Evolutionary conservation across 208 protist genomes (phyloP).

Genomic region (Trichomonas tenax): DNA sequence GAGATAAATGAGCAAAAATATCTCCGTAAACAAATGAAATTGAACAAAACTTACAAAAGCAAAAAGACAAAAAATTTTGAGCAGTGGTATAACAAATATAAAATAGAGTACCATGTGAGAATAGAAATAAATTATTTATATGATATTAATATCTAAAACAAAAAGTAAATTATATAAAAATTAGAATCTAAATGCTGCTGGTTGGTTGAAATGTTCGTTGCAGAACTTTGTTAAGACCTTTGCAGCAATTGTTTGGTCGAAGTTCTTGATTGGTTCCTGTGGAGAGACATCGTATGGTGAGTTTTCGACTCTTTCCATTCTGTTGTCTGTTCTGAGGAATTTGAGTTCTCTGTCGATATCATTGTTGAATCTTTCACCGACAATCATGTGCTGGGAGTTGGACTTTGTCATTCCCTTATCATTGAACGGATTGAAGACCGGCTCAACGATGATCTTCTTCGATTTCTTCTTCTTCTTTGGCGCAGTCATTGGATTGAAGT

Average conservation of each 20-base stretch:
- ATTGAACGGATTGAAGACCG: neutral
- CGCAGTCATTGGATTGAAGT: neutral
- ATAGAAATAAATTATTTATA: neutral
- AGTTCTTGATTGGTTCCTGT: neutral
- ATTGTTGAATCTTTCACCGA: neutral
- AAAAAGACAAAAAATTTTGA: too few species aligned
- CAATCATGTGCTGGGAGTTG: neutral
- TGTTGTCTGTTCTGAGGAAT: neutral
- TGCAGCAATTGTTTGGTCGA: neutral
- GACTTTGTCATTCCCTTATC: neutral
- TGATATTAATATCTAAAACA: neutral
- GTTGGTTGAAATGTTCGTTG: neutral
- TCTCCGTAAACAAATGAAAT: too few species aligned
- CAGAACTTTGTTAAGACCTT: neutral
- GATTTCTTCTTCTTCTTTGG: neutral
- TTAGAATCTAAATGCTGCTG: neutral
- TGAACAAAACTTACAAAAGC: too few species aligned
- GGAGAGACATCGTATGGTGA: neutral
- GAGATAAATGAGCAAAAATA: too few species aligned
- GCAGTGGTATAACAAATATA: too few species aligned
- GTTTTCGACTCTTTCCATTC: neutral
- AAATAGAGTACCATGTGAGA: too few species aligned
- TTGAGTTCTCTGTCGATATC: neutral
- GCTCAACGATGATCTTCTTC: neutral
- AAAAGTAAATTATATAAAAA: too few species aligned